phyloP scores from a whole-genome alignment of 108 stramenopile species.

The Fistulifera pelliculosa region DNA sequence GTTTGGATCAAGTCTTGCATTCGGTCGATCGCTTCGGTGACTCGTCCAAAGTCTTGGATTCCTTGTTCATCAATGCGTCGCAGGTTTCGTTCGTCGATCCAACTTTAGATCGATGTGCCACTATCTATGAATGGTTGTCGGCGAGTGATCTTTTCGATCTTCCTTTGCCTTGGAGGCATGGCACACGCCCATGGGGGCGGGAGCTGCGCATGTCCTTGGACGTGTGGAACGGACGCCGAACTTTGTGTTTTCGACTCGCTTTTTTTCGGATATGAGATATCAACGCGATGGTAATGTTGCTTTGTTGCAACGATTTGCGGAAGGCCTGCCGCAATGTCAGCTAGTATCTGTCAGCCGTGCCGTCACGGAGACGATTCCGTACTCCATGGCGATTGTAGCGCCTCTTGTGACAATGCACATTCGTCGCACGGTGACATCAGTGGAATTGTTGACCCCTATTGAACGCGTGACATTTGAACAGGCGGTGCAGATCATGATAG shows the following conservation, averaged over 20 bases:
- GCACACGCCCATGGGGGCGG: conserved; percentile 54
- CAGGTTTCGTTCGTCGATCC: conserved; percentile 73
- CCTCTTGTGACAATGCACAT: conserved; percentile 22
- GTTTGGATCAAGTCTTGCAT: not conserved
- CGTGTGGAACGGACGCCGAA: conserved; percentile 65
- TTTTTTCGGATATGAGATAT: conserved; percentile 44
- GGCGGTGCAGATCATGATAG: conserved; percentile 48
- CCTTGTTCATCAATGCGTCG: conserved; percentile 58
- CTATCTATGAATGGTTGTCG: conserved; percentile 59
- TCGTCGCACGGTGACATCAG: conserved; percentile 49
- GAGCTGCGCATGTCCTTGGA: conserved; percentile 68
- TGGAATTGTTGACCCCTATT: conserved; percentile 46
- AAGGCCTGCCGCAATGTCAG: conserved; percentile 43
- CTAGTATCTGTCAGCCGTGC: conserved; percentile 3
- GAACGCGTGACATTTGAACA: conserved; percentile 49
- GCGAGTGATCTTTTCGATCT: conserved; percentile 34
- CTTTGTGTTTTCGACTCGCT: conserved; percentile 51
- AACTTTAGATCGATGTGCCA: conserved; percentile 60
- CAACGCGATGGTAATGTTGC: conserved; percentile 48
- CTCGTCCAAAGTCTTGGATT: conserved; percentile 52
- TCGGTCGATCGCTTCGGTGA: conserved; percentile 44
- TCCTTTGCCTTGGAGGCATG: conserved; percentile 33
- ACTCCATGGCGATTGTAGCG: conserved; percentile 58
- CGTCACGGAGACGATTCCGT: conserved; percentile 53
- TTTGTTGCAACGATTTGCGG: conserved; percentile 54